These are phyloP conservation scores for Auricularia sp. DNA, from an alignment of 768 basidiomycete genomes.

Conservation along the genomic window DNA sequence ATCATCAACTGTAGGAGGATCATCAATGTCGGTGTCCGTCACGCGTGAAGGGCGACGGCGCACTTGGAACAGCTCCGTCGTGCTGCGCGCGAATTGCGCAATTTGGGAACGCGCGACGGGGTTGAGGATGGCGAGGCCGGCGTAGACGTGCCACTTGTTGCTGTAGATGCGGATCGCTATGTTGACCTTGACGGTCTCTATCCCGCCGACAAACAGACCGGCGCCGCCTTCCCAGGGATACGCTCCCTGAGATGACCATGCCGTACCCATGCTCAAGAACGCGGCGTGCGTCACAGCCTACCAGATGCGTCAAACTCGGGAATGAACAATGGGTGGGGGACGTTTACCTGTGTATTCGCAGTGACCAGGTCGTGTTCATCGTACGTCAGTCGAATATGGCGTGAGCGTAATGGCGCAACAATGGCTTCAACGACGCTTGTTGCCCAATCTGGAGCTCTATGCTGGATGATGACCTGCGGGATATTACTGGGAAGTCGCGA, in stretches of 20 bases:
- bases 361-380: slow-evolving; percentile 94
- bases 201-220: slow-evolving; percentile 89
- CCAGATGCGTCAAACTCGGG: background rate
- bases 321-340: background rate
- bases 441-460: slow-evolving; percentile 67
- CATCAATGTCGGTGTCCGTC: background rate
- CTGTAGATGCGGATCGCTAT: slow-evolving; percentile 92
- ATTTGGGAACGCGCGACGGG: slow-evolving; percentile 83
- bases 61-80: slow-evolving; percentile 71
- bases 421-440: slow-evolving; percentile 73
- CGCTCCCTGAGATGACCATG: slow-evolving; percentile 64
- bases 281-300: slow-evolving; percentile 91
- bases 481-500: background rate
- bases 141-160: slow-evolving; percentile 98
- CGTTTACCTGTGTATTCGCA: slow-evolving; percentile 77
- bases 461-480: slow-evolving; percentile 73
- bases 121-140: slow-evolving; percentile 95
- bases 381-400: slow-evolving; percentile 89
- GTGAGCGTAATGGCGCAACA: slow-evolving; percentile 65
- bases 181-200: slow-evolving; percentile 95
- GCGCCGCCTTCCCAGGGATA: slow-evolving; percentile 86
- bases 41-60: background rate
- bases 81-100: slow-evolving; percentile 77
- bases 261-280: slow-evolving; percentile 98
- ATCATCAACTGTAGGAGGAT: slow-evolving; percentile 63